Conservation (phyloP, 805 yeast species). For the Hanseniaspora taiwanica region DNA sequence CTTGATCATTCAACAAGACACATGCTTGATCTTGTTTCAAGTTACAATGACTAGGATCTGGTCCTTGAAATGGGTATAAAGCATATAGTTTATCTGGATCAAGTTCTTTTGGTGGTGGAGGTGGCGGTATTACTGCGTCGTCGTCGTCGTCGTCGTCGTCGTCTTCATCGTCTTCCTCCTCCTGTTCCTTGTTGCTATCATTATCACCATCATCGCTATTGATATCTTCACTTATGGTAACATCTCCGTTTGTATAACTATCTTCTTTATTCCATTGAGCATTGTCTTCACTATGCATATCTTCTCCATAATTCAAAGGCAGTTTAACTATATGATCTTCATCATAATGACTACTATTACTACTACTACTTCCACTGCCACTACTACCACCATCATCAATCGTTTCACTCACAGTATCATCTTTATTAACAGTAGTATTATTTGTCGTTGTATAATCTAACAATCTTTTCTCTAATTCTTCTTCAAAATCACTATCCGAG, state of each 20-base stretch:
- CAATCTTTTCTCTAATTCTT: conserved; percentile 20
- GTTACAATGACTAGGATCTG: conserved; percentile 85
- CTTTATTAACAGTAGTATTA: no score
- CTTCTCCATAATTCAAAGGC: conserved; percentile 1
- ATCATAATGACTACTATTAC: neutral
- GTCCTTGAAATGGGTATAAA: conserved; percentile 75
- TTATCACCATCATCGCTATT: conserved; percentile 2
- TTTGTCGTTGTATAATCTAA: conserved; percentile 8
- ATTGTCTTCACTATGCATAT: conserved; percentile 1
- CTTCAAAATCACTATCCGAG: conserved; percentile 26
- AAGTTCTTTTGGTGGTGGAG: conserved; percentile 60
- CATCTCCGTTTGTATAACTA: conserved; percentile 3
- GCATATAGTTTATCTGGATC: conserved; percentile 81
- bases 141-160: conserved; percentile 24
- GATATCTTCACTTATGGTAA: conserved; percentile 5
- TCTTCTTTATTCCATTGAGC: neutral
- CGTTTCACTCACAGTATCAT: no score
- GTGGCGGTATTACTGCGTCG: conserved; percentile 31
- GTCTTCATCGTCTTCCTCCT: conserved; percentile 4
- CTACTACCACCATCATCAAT: no score
- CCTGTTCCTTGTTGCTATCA: conserved; percentile 1
- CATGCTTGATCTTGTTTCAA: conserved; percentile 74
- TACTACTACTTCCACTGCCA: no score
- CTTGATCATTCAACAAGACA: conserved; percentile 69
- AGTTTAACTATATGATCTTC: neutral